Conservation (phyloP, 2,329 filamentous ascomycete genomes). For the Curvularia verruculosa region DNA sequence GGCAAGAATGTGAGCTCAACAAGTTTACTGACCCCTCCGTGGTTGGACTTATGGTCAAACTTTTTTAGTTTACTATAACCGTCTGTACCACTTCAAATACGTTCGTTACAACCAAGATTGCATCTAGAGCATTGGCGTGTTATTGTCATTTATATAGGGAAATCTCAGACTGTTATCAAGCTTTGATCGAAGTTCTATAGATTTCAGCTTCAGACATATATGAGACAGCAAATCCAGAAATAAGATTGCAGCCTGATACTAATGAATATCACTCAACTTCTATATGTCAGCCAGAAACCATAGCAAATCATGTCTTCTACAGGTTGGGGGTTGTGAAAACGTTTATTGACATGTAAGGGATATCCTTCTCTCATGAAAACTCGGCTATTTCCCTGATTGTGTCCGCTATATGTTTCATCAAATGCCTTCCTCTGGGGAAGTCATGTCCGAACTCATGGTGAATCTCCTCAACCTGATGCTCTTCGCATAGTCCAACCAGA, state of each 20-base stretch:
- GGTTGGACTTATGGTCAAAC: neutral
- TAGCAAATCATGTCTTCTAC: neutral
- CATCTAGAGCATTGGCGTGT: too few relatives aligned
- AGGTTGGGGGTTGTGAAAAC: neutral
- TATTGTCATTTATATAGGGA: too few relatives aligned
- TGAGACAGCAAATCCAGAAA: too few relatives aligned
- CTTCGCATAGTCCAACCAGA: conserved; percentile 44
- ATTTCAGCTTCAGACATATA: too few relatives aligned
- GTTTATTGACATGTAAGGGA: neutral
- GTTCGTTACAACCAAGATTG: too few relatives aligned
- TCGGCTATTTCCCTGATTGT: neutral
- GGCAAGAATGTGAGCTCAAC: neutral
- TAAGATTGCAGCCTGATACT: too few relatives aligned
- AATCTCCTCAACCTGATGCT: neutral
- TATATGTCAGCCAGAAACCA: neutral
- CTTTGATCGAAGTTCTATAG: too few relatives aligned
- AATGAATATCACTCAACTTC: too few relatives aligned
- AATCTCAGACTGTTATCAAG: too few relatives aligned
- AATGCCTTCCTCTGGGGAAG: neutral
- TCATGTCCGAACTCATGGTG: neutral
- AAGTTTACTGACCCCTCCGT: neutral
- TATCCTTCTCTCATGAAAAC: neutral
- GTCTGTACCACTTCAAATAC: too few relatives aligned
- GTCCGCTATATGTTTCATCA: neutral
- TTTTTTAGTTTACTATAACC: too few relatives aligned